Conservation (phyloP, 108 stramenopile genomes). For the Cyclostephanos tholiformis region DNA sequence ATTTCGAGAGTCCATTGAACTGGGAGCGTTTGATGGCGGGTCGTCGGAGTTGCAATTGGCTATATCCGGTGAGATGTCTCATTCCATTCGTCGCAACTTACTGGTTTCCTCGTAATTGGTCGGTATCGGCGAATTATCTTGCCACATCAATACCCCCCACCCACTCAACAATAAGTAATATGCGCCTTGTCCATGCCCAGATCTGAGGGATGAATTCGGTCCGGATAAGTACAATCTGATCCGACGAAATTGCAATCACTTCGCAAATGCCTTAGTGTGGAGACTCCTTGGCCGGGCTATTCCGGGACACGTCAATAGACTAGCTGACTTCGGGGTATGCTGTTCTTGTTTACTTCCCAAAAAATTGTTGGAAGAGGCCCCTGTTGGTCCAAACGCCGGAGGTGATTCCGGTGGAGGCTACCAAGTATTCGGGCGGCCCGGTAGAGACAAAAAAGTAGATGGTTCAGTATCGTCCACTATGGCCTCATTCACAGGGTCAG, state of each 20-base stretch:
- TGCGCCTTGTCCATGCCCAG: conserved; percentile 11
- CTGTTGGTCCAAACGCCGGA: conserved; percentile 65
- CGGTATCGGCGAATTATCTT: neutral
- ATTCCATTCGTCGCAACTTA: neutral
- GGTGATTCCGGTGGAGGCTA: conserved; percentile 30
- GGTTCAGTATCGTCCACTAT: conserved; percentile 24
- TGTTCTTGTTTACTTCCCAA: conserved; percentile 84
- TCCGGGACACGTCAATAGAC: conserved; percentile 88
- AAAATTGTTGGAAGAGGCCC: conserved; percentile 75
- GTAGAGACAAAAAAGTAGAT: conserved; percentile 42
- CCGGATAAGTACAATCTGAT: conserved; percentile 80
- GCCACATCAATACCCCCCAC: neutral
- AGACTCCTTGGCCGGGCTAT: conserved; percentile 62
- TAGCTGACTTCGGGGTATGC: conserved; percentile 79
- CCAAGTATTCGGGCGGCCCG: conserved; percentile 53
- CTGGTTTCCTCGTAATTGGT: neutral
- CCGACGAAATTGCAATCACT: conserved; percentile 90
- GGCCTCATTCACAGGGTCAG: conserved; percentile 57
- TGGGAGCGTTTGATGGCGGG: conserved; percentile 83
- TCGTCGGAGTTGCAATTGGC: conserved; percentile 65
- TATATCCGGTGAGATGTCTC: conserved; percentile 46
- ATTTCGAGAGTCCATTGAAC: conserved; percentile 69
- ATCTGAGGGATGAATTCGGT: conserved; percentile 68
- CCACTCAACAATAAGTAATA: neutral
- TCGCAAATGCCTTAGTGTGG: conserved; percentile 86